Evolutionary conservation across 2,329 filamentous ascomycete genomes (phyloP).

Genomic region (Phialemoniopsis sp.): DNA sequence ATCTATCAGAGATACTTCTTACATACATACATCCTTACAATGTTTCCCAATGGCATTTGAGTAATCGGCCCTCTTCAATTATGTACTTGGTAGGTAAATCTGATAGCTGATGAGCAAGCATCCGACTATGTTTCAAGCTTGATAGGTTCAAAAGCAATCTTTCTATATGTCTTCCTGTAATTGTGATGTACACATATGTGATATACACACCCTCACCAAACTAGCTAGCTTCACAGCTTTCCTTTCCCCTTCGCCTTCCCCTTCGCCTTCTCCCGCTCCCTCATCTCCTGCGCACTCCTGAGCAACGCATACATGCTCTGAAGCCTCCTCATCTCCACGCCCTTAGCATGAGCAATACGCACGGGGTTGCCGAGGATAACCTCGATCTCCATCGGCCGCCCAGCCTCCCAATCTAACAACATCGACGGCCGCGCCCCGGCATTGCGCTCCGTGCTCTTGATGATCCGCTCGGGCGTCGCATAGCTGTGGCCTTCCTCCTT

Average conservation of each 20-base stretch:
- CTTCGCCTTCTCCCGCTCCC: constrained; percentile 42
- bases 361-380: constrained; percentile 70
- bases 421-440: constrained; percentile 62
- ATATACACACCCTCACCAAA: no score
- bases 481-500: constrained; percentile 23
- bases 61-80: no score
- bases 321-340: constrained; percentile 61
- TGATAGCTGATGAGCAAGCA: no score
- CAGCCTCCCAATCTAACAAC: constrained; percentile 66
- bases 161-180: no score
- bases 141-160: no score
- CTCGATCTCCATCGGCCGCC: constrained; percentile 64
- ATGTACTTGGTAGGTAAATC: no score
- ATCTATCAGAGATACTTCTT: no score
- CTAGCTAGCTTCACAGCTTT: constrained; percentile 31
- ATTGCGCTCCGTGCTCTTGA: constrained; percentile 60
- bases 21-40: no score
- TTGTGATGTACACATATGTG: no score
- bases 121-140: no score
- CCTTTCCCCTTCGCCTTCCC: constrained; percentile 15
- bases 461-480: constrained; percentile 58
- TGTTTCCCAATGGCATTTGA: no score
- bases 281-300: constrained; percentile 54
- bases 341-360: constrained; percentile 56
- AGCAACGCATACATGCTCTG: constrained; percentile 65